These are phyloP conservation scores for Glaciozyma martinii DNA, from an alignment of 768 basidiomycete species.

Conservation along the genomic window DNA sequence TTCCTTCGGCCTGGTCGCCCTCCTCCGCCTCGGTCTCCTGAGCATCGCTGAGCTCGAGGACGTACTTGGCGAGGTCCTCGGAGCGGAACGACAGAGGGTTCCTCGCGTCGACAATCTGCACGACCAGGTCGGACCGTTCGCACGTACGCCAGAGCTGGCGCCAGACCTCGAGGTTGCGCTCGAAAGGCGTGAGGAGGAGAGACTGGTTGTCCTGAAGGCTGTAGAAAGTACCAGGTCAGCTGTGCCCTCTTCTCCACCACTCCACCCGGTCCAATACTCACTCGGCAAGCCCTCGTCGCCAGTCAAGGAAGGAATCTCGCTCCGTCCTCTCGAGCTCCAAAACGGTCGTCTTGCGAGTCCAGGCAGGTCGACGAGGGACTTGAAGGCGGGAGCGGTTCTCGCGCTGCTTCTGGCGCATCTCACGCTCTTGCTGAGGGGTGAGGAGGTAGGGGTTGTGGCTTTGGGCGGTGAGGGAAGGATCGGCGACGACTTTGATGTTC, in stretches of 20 bases:
- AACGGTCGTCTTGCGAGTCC: conserved; percentile 71
- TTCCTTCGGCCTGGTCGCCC: conserved; percentile 65
- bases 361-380: conserved; percentile 72
- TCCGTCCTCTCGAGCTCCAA: conserved; percentile 79
- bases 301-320: conserved; percentile 79
- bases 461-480: conserved; percentile 34
- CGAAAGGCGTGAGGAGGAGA: conserved; percentile 89
- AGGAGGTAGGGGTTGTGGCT: conserved; percentile 76
- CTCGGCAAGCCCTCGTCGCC: conserved; percentile 87
- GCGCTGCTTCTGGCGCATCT: conserved; percentile 60
- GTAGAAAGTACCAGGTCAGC: neutral
- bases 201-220: conserved; percentile 81
- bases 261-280: conserved; percentile 43
- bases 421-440: conserved; percentile 68
- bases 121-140: conserved; percentile 85
- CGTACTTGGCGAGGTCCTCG: conserved; percentile 79
- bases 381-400: conserved; percentile 65
- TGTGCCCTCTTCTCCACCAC: neutral
- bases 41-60: conserved; percentile 55
- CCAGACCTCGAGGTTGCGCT: conserved; percentile 97
- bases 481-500: conserved; percentile 42
- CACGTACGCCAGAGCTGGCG: conserved; percentile 94
- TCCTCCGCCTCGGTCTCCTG: conserved; percentile 51
- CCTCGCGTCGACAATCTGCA: conserved; percentile 93
- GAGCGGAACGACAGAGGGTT: conserved; percentile 89